Conservation (phyloP, 164 flowering plant species). For the Chloranthus sessilifolius region DNA sequence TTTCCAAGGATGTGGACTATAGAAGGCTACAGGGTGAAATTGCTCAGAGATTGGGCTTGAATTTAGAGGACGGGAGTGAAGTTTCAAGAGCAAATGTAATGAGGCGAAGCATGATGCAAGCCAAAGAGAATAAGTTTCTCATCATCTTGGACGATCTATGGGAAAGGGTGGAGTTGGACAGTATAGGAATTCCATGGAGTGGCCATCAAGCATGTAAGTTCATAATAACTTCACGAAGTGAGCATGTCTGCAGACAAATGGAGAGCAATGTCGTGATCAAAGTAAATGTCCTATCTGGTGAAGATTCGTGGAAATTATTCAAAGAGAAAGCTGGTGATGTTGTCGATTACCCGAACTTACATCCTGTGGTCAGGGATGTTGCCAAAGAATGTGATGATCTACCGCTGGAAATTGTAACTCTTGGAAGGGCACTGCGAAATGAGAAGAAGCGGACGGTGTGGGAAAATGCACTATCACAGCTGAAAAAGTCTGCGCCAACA, state of each 20-base stretch:
- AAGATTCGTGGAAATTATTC: slow-evolving; percentile 12
- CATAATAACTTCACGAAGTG: too few relatives aligned
- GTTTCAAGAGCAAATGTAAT: background rate
- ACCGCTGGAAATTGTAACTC: slow-evolving; percentile 9
- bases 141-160: too few relatives aligned
- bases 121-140: too few relatives aligned
- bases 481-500: background rate
- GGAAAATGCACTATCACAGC: slow-evolving; percentile 11
- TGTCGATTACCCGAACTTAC: background rate
- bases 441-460: background rate
- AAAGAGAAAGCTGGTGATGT: background rate
- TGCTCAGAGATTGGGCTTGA: slow-evolving; percentile 6
- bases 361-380: background rate
- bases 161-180: too few relatives aligned
- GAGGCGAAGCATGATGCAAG: background rate
- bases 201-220: too few relatives aligned
- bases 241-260: too few relatives aligned
- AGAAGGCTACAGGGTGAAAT: slow-evolving; percentile 3
- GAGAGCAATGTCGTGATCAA: too few relatives aligned
- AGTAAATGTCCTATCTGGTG: too few relatives aligned
- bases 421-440: slow-evolving; percentile 13
- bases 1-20: background rate
- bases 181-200: too few relatives aligned
- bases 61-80: too few relatives aligned
- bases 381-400: slow-evolving; percentile 6